Conservation (phyloP, 73 alveolate species). For the Tetrahymena thermophila region DNA sequence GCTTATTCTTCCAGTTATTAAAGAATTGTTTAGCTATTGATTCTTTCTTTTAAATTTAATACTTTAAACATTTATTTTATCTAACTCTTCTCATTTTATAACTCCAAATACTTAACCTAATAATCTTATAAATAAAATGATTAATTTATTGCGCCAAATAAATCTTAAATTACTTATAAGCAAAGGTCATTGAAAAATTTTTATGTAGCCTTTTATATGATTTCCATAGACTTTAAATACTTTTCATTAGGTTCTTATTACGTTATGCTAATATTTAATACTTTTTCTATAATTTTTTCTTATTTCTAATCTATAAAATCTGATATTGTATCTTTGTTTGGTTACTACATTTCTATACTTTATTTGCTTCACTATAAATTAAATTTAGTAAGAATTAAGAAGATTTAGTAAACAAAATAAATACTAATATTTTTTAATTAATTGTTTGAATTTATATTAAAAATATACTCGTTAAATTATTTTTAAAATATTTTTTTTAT, state of each 20-base stretch:
- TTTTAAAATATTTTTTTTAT: no score
- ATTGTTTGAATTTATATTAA: no score
- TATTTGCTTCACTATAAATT: no score
- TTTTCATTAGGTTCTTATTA: neutral
- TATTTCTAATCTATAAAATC: neutral
- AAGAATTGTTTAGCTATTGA: neutral
- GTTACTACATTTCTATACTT: neutral
- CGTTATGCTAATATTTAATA: neutral
- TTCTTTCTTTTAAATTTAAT: neutral
- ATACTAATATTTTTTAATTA: no score
- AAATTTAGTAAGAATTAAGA: neutral
- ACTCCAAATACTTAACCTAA: neutral
- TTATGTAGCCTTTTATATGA: neutral
- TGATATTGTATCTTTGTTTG: neutral
- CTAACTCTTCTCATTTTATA: neutral
- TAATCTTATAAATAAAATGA: neutral
- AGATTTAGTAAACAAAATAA: neutral
- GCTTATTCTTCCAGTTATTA: neutral
- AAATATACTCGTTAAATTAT: no score
- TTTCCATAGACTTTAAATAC: neutral
- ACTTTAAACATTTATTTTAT: neutral
- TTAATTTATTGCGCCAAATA: neutral
- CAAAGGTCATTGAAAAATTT: neutral
- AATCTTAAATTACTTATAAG: neutral
- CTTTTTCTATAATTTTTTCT: neutral